Conservation (phyloP, 176 grass and related monocot species). For the Aegilops speltoides region DNA sequence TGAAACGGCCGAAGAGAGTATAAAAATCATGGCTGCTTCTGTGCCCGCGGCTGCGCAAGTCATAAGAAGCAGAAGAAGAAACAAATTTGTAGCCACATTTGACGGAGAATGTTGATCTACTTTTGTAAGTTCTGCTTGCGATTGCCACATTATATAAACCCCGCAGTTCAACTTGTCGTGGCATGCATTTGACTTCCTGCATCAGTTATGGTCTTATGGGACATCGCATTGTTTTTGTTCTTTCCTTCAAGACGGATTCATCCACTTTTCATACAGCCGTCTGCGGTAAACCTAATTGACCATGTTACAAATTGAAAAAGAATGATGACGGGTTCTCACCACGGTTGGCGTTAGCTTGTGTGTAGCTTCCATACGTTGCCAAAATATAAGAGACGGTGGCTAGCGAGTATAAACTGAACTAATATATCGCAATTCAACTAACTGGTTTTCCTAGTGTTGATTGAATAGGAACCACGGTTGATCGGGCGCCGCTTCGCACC, state of each 20-base stretch:
- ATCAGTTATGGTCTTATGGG: not conserved
- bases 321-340: too few species aligned
- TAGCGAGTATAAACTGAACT: too few species aligned
- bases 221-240: not conserved
- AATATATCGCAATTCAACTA: too few species aligned
- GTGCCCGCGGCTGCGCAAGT: not conserved
- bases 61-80: not conserved
- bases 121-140: not conserved
- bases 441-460: too few species aligned
- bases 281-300: not conserved
- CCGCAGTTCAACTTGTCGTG: not conserved
- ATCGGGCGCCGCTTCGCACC: too few species aligned
- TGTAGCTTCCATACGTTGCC: too few species aligned
- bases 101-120: not conserved
- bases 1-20: not conserved
- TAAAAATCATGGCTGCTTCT: not conserved
- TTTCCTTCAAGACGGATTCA: not conserved
- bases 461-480: too few species aligned
- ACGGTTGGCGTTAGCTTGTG: too few species aligned
- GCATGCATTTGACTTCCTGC: not conserved
- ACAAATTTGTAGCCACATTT: not conserved
- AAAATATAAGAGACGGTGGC: too few species aligned
- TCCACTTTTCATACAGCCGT: not conserved
- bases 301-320: too few species aligned
- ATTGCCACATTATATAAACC: not conserved